Percentiles rank a stretch among this genome's conserved stretches.
Conservation (phyloP, 371 early-diverging fungal species). For the Saksenaea oblongispora region DNA sequence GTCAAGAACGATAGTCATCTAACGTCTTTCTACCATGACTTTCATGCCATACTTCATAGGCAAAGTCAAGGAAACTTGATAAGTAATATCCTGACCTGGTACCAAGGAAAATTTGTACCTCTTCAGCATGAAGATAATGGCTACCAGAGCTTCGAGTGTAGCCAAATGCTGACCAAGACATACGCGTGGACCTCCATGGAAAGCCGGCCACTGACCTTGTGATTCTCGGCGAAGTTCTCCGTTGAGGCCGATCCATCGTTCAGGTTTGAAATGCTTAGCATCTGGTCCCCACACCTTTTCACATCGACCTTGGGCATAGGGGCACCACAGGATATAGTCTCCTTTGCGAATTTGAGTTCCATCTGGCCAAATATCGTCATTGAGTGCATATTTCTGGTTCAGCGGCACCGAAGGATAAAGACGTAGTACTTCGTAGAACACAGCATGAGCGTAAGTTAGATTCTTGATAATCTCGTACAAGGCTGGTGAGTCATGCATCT, state of each 20-base stretch:
- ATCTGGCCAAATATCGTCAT: constrained; percentile 71
- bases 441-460: constrained; percentile 60
- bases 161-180: constrained; percentile 52
- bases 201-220: constrained; percentile 40
- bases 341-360: constrained; percentile 62
- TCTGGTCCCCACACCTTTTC: constrained; percentile 61
- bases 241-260: constrained; percentile 50
- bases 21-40: constrained; percentile 38
- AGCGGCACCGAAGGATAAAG: constrained; percentile 73
- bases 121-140: constrained; percentile 47
- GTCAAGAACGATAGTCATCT: background rate
- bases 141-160: constrained; percentile 54
- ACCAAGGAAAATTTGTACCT: constrained; percentile 47
- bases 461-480: constrained; percentile 49
- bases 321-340: constrained; percentile 47
- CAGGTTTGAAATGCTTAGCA: constrained; percentile 60
- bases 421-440: constrained; percentile 69
- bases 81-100: constrained; percentile 42
- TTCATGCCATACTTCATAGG: constrained; percentile 57
- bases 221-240: constrained; percentile 31
- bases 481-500: constrained; percentile 26
- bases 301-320: constrained; percentile 55
- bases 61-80: constrained; percentile 43
- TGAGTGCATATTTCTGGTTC: constrained; percentile 61
- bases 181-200: constrained; percentile 57